Conservation (phyloP, 345 rosid species). For the Salix suchowensis region DNA sequence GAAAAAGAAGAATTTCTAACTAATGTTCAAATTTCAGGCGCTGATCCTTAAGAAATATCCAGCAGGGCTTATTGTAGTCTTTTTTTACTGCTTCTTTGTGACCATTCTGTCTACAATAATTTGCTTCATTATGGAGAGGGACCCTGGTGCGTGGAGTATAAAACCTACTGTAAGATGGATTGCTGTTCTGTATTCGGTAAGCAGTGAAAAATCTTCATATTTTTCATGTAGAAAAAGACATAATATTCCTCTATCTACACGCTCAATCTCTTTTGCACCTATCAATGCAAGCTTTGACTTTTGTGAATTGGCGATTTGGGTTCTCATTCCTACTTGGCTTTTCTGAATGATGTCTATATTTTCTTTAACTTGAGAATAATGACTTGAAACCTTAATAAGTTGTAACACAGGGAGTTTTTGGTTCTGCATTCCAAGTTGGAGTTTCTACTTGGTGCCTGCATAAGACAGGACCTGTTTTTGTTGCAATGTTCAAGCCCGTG, state of each 20-base stretch:
- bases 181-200: conserved; percentile 28
- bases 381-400: background rate
- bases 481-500: conserved; percentile 65
- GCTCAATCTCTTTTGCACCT: background rate
- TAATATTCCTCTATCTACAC: background rate
- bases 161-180: conserved; percentile 22
- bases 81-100: conserved; percentile 18
- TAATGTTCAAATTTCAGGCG: background rate
- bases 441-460: conserved; percentile 55
- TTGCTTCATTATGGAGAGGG: conserved; percentile 27
- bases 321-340: conserved; percentile 2
- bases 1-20: background rate
- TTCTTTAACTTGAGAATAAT: background rate
- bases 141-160: conserved; percentile 41
- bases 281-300: background rate
- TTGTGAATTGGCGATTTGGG: background rate
- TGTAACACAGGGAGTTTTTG: conserved; percentile 36
- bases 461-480: conserved; percentile 61
- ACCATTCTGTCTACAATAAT: conserved; percentile 21
- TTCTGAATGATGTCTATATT: background rate
- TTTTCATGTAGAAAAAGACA: background rate
- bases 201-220: background rate
- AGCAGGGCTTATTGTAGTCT: conserved; percentile 24
- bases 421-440: conserved; percentile 60
- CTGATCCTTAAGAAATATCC: conserved; percentile 26